These are phyloP conservation scores for Macrolepiota dolichaula DNA, from an alignment of 768 basidiomycete genomes.

Conservation along the genomic window DNA sequence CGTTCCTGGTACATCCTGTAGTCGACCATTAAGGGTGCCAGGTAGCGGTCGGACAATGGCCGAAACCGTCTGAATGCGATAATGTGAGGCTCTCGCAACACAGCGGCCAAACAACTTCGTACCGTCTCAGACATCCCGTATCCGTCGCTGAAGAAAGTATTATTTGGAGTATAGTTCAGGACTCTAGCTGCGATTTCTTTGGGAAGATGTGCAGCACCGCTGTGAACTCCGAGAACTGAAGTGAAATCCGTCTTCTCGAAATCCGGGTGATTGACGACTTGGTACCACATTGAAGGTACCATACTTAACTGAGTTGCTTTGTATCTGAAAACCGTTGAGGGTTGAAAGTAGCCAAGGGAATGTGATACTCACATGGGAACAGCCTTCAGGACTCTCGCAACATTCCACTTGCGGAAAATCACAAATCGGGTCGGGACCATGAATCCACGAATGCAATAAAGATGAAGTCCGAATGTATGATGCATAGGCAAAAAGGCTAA, in stretches of 20 bases:
- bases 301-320: constrained; percentile 45
- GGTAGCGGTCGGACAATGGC: constrained; percentile 39
- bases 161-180: constrained; percentile 26
- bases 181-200: constrained; percentile 47
- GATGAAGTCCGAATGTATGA: constrained; percentile 59
- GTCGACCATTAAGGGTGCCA: constrained; percentile 41
- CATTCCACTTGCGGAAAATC: constrained; percentile 57
- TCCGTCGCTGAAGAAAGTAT: constrained; percentile 36
- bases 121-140: constrained; percentile 73
- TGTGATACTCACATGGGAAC: constrained; percentile 50
- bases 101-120: constrained; percentile 19
- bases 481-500: constrained; percentile 66
- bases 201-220: constrained; percentile 71
- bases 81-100: neutral
- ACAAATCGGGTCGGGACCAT: constrained; percentile 43
- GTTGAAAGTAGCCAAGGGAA: neutral
- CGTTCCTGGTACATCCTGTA: constrained; percentile 35
- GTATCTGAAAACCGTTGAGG: constrained; percentile 36
- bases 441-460: constrained; percentile 46
- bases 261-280: constrained; percentile 55
- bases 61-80: constrained; percentile 48
- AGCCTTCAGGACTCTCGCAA: constrained; percentile 42
- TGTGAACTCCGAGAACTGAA: constrained; percentile 37
- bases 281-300: constrained; percentile 63
- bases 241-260: constrained; percentile 49